A percentile compares a stretch with the other conserved stretches of the same genome.
Evolutionary conservation across 192 early-diverging fungal species (phyloP).

Genomic region (Dispira parvispora): DNA sequence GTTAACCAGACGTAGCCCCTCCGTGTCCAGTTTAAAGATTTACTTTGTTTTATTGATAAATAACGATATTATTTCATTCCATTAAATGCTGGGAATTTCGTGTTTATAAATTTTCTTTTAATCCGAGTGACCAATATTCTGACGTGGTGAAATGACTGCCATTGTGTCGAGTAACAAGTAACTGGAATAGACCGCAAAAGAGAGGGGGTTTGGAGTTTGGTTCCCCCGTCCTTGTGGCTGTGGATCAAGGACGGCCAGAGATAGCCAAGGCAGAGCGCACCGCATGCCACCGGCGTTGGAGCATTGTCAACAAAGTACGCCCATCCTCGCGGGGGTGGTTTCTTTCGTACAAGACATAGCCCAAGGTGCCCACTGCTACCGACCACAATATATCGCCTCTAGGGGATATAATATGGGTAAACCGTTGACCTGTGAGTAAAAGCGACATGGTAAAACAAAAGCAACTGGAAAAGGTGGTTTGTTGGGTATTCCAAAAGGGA

Average conservation of each 20-base stretch:
- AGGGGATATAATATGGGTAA: slow-evolving; percentile 8
- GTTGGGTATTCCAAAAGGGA: too few species aligned
- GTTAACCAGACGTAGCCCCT: background rate
- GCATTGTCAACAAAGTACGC: slow-evolving; percentile 27
- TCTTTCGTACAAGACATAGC: slow-evolving; percentile 35
- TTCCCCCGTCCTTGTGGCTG: too few species aligned
- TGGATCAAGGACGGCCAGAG: too few species aligned
- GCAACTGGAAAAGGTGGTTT: too few species aligned
- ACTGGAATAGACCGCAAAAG: background rate
- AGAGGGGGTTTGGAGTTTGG: background rate
- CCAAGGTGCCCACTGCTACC: slow-evolving; percentile 28
- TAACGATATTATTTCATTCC: background rate
- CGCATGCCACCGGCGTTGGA: slow-evolving; percentile 13
- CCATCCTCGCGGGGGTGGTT: slow-evolving; percentile 31
- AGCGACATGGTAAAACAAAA: too few species aligned
- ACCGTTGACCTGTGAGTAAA: background rate
- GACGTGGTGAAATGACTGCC: background rate
- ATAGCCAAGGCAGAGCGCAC: too few species aligned
- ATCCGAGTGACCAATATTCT: background rate
- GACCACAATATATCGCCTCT: slow-evolving; percentile 35
- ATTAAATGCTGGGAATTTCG: background rate
- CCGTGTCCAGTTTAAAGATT: background rate
- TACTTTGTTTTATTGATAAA: background rate
- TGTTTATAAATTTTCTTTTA: background rate
- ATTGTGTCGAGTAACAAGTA: background rate